Base-by-base conservation (phyloP, 768 basidiomycete species). In the Suillus discolor region DNA sequence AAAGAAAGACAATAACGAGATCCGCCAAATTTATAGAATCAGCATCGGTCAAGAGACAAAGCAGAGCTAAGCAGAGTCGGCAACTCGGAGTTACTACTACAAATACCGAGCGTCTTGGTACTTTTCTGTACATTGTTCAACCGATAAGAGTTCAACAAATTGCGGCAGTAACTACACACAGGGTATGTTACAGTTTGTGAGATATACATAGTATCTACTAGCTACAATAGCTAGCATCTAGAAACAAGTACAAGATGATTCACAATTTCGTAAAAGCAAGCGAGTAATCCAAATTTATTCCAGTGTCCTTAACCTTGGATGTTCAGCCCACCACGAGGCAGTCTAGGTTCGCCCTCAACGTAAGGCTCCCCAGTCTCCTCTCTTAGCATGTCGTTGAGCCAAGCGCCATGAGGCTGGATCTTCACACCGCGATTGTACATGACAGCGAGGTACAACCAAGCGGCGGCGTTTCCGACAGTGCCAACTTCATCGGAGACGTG, bases 401-500 rank as follows among this genome's bases (percentile, higher is more conserved):
- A 94, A 57, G 89, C 89, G 45, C 93, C 93, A 15, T 89, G 85
- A 28, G 93, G 92, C 80, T 88, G 82, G 69, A 94, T 81, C 81
- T 91, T 92, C 76, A 87, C 81, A 12, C 91, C 91, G 66, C 91
- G 89, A 65, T 71, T 78, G 79, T 90, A 92, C 89, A 92, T 92
- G 62, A 92, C 90, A 11, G 93, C 93, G 63, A 94, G 79, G 74
- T 87, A 87, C 75, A 87, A 68, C 86, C 86, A 87, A 38, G 82
- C 80, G 20, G 84, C 84, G 36, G 90, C 86, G 73, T 93, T 94
- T 34, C 93, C 93, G 65, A 93, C 90, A 4, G 93, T 94, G 69
- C 88, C 80, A 47, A 94, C 93, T 75, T 94, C 93, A 73, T 94
- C 92, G 38, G 88, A 89, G 60, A 93, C 92, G 75, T 93, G 90